phyloP scores from a whole-genome alignment of 179 eudicot genomes.

The Beta lomatogona region DNA sequence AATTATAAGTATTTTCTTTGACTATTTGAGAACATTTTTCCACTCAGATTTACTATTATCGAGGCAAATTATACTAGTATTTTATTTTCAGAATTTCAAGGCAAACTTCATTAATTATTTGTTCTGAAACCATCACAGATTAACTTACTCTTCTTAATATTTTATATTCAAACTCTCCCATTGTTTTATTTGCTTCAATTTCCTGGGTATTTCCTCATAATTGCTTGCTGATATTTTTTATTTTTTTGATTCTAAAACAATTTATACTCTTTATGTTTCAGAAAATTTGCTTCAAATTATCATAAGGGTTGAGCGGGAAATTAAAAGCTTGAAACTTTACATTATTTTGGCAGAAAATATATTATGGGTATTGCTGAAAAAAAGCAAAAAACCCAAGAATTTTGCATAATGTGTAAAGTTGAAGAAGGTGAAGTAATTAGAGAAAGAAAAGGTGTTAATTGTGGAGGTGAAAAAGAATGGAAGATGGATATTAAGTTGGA shows the following conservation, averaged over 20 bases:
- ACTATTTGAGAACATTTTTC: background rate
- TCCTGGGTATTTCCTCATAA: constrained; percentile 28
- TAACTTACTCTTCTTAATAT: background rate
- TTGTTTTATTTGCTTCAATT: constrained; percentile 16
- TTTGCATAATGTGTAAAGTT: constrained; percentile 35
- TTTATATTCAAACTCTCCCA: constrained; percentile 6
- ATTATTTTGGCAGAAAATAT: background rate
- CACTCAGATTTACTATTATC: constrained; percentile 21
- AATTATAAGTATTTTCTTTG: background rate
- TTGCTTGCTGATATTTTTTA: background rate
- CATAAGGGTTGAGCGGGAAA: constrained; percentile 25
- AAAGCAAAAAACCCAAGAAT: constrained; percentile 20
- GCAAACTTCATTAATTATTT: background rate
- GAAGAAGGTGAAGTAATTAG: constrained; percentile 32
- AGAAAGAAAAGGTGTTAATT: constrained; percentile 23
- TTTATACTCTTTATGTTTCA: background rate
- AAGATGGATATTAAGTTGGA: constrained; percentile 39
- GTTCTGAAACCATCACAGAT: constrained; percentile 9
- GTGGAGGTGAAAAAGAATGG: constrained; percentile 29
- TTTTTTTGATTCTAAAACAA: background rate
- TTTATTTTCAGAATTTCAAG: constrained; percentile 1
- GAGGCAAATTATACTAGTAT: constrained; percentile 4
- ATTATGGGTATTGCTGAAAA: constrained; percentile 30
- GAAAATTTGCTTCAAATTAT: background rate
- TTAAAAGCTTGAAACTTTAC: constrained; percentile 23